Evolutionary conservation across 2,329 filamentous ascomycete genomes (phyloP).

Genomic region (Drechslera avenae): DNA sequence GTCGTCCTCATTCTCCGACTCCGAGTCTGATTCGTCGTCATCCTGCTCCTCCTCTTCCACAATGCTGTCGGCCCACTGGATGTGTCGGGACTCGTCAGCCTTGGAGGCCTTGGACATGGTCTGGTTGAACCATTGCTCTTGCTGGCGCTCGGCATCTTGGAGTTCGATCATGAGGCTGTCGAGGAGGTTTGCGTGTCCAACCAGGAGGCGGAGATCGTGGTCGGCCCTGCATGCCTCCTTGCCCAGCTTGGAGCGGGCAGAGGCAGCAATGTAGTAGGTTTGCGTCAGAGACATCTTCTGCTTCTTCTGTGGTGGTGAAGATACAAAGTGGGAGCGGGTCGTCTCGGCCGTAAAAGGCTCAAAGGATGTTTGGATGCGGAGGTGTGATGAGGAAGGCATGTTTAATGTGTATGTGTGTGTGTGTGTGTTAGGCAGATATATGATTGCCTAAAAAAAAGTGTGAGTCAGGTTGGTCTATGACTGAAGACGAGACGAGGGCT

Average conservation of each 20-base stretch:
- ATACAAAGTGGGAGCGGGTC: constrained; percentile 50
- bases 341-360: constrained; percentile 54
- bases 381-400: constrained; percentile 56
- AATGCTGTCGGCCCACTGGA: constrained; percentile 85
- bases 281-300: constrained; percentile 97
- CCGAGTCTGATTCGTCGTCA: constrained; percentile 53
- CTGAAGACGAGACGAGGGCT: constrained; percentile 35
- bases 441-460: constrained; percentile 40
- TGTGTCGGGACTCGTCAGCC: constrained; percentile 68
- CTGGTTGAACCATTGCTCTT: constrained; percentile 98
- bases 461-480: constrained; percentile 59
- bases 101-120: constrained; percentile 78
- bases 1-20: constrained; percentile 61
- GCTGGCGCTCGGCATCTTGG: constrained; percentile 90
- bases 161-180: constrained; percentile 92
- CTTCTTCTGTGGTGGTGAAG: constrained; percentile 57
- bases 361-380: constrained; percentile 54
- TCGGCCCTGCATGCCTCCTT: constrained; percentile 87
- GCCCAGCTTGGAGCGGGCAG: constrained; percentile 94
- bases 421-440: constrained; percentile 34
- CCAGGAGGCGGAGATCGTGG: constrained; percentile 92
- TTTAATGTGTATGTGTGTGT: constrained; percentile 27
- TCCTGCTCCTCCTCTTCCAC: constrained; percentile 77
- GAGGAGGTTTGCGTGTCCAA: constrained; percentile 97
- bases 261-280: constrained; percentile 98